A percentile compares a stretch with the other conserved stretches of the same genome.
phyloP scores from a whole-genome alignment of 1,284 basidiomycete species.

The Baeospora myosura region DNA sequence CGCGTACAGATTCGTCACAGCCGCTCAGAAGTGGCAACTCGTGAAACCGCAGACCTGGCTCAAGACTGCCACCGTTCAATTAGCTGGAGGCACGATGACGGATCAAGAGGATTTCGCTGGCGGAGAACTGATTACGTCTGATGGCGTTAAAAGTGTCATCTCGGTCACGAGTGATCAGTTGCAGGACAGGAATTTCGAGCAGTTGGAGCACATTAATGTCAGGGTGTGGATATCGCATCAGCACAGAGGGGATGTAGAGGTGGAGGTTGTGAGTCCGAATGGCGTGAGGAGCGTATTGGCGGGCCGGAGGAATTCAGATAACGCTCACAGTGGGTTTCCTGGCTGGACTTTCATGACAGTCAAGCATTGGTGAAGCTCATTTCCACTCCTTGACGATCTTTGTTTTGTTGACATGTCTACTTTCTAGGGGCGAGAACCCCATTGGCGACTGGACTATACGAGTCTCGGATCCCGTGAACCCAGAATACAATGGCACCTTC shows the following conservation, averaged over 20 bases:
- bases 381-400: background rate
- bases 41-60: slow-evolving; percentile 96
- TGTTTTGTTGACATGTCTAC: slow-evolving; percentile 13
- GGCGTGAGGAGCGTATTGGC: slow-evolving; percentile 85
- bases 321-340: slow-evolving; percentile 65
- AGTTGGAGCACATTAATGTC: slow-evolving; percentile 89
- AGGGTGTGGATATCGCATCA: slow-evolving; percentile 89
- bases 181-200: slow-evolving; percentile 73
- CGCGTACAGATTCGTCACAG: slow-evolving; percentile 77
- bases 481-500: slow-evolving; percentile 68
- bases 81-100: slow-evolving; percentile 58
- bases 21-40: slow-evolving; percentile 75
- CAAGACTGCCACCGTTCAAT: slow-evolving; percentile 63
- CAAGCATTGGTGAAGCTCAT: slow-evolving; percentile 82
- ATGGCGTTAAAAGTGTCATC: slow-evolving; percentile 64
- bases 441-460: slow-evolving; percentile 89
- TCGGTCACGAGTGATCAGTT: slow-evolving; percentile 71
- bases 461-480: slow-evolving; percentile 69
- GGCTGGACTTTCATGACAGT: slow-evolving; percentile 98
- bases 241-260: slow-evolving; percentile 87
- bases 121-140: slow-evolving; percentile 58
- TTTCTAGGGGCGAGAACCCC: slow-evolving; percentile 81
- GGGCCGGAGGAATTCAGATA: slow-evolving; percentile 64
- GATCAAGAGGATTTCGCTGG: slow-evolving; percentile 52
- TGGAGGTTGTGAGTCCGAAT: slow-evolving; percentile 80